Base-by-base conservation (phyloP, 345 rosid species). In the Eucalyptus erythrocorys region DNA sequence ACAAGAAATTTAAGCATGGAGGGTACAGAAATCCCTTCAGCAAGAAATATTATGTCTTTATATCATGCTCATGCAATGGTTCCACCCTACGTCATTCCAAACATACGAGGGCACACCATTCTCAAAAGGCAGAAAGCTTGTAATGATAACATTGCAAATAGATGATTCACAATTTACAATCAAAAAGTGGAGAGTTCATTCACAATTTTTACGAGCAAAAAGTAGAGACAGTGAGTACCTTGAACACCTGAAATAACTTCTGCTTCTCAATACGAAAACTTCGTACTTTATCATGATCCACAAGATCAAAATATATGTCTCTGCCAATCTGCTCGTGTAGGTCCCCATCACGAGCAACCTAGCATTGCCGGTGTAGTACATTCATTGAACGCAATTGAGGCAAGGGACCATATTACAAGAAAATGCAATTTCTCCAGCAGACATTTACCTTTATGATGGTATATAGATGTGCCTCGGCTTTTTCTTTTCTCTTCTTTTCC, bases 241-340 rank as follows among this genome's bases (percentile, higher is more conserved):
- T 94, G 80, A 94, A 93, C 49, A 80, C 37, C 76, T n/a, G 88
- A 85, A 94, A 94, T 4, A 89, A 90, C 48, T 84, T 92, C 89
- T 94, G 96, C 89, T 93, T 94, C 90, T 92, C 95, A 89, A 94
- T 91, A 4, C 96, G 96, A 88, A 94, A 93, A 88, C 90, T 93
- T 26, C 89, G 92, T 48, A 93, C 96, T 92, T 93, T 94, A 80
- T 94, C 96, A 90, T 94, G 96, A 91, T 94, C 96, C 87, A 94
- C 96, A 86, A 94, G 94, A 87, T 94, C 96, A 92, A 94, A 94
- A 85, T 90, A 94, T 87, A 92, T 93, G 90, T 93, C 94, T 91
- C 88, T 94, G 43, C 96, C 96, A 91, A 94, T 93, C 89, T 94
- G 96, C 80, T 91, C 92, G 22, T 85, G 90, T 50, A 94, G 91